Conservation (phyloP, 129 eudicot species). For the Centrapalus pauciflorus region DNA sequence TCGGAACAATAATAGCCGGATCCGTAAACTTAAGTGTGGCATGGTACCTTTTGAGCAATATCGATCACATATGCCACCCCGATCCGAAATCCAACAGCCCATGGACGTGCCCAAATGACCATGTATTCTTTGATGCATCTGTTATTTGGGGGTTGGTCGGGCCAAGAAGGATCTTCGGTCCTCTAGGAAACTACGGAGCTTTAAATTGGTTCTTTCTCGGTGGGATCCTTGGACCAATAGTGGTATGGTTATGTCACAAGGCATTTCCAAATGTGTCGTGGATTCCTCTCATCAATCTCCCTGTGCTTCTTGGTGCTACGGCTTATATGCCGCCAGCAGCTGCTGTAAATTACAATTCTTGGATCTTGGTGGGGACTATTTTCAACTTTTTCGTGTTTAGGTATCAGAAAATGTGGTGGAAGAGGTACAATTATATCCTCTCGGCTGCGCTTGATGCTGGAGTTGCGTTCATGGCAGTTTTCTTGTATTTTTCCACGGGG, state of each 20-base stretch:
- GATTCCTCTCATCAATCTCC: slow-evolving; percentile 72
- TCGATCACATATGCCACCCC: slow-evolving; percentile 50
- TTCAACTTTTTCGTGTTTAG: slow-evolving; percentile 72
- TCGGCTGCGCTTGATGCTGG: slow-evolving; percentile 93
- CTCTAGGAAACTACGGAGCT: slow-evolving; percentile 51
- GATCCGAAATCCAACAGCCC: slow-evolving; percentile 47
- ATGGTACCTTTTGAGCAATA: slow-evolving; percentile 57
- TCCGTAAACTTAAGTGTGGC: slow-evolving; percentile 72
- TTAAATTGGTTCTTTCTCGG: slow-evolving; percentile 76
- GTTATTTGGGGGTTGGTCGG: slow-evolving; percentile 90
- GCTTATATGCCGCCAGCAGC: slow-evolving; percentile 82
- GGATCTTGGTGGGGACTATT: slow-evolving; percentile 68
- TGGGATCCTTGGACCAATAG: slow-evolving; percentile 48
- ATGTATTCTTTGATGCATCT: slow-evolving; percentile 74
- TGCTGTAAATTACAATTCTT: slow-evolving; percentile 60
- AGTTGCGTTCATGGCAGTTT: slow-evolving; percentile 80
- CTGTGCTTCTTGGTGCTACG: slow-evolving; percentile 77
- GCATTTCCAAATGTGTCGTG: slow-evolving; percentile 53
- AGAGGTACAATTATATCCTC: slow-evolving; percentile 74
- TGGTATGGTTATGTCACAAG: slow-evolving; percentile 60
- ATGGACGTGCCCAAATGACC: slow-evolving; percentile 73
- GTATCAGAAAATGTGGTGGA: slow-evolving; percentile 78
- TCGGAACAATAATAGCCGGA: slow-evolving; percentile 77
- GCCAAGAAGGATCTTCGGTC: slow-evolving; percentile 69
- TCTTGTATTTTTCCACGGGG: slow-evolving; percentile 48